phyloP scores from a whole-genome alignment of 768 basidiomycete species.

The Tylopilus balloui region DNA sequence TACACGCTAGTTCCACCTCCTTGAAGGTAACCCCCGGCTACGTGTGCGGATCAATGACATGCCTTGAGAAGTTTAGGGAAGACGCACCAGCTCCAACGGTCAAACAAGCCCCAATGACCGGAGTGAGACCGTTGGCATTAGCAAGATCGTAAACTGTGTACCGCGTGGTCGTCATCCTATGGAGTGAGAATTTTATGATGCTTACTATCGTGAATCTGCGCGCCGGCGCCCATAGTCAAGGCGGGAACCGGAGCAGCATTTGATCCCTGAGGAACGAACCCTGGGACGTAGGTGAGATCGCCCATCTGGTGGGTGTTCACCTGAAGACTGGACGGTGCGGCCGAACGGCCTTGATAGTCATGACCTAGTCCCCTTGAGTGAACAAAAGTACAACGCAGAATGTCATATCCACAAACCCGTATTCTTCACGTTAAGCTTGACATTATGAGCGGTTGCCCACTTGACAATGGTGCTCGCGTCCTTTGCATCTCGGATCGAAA shows the following conservation, averaged over 20 bases:
- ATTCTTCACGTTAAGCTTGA: constrained; percentile 21
- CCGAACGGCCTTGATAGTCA: constrained; percentile 21
- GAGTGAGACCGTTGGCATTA: constrained; percentile 10
- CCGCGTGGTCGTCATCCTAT: neutral
- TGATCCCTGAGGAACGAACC: constrained; percentile 20
- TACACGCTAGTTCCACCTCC: constrained; percentile 45
- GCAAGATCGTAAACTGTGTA: constrained; percentile 19
- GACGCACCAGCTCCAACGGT: constrained; percentile 18
- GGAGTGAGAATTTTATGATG: neutral
- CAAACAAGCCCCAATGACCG: constrained; percentile 17
- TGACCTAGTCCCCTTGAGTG: constrained; percentile 11
- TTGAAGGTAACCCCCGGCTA: constrained; percentile 45
- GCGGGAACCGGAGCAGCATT: constrained; percentile 12
- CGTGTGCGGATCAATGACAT: neutral
- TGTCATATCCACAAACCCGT: constrained; percentile 12
- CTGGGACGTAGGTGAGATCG: constrained; percentile 9
- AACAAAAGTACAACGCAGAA: neutral
- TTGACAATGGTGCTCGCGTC: constrained; percentile 19
- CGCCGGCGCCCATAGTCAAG: constrained; percentile 19
- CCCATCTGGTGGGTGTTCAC: constrained; percentile 18
- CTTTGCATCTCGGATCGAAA: constrained; percentile 14
- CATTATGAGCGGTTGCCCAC: constrained; percentile 17
- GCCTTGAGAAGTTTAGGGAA: neutral
- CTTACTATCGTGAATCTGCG: constrained; percentile 10
- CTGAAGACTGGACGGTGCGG: constrained; percentile 22